Base-by-base conservation (phyloP, 2,329 filamentous ascomycete species). In the Fusarium redolens region DNA sequence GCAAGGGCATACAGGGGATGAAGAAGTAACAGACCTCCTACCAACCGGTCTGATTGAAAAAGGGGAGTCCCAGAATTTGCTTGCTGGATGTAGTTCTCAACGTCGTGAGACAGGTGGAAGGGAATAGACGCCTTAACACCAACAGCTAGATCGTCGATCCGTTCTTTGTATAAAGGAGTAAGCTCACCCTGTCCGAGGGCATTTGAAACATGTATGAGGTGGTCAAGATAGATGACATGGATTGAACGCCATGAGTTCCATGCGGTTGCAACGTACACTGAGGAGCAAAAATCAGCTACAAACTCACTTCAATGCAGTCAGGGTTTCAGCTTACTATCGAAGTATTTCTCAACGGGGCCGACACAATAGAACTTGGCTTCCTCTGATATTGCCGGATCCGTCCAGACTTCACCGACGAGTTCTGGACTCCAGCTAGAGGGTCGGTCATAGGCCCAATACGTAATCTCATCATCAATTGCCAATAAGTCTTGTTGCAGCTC, bases 161-260 rank as follows among this genome's bases (percentile, higher is more conserved):
- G 33, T 4, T 37, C 33, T 28, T 51, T 33, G 22, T 60, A 66
- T 12, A 25, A 41, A 12, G 61, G 37, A 15, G 35, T n/a, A n/a
- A 51, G 31, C 5, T 66, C 44, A 18, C 35, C 10, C 13, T 59
- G 44, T 8, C 51, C 64, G 9, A 67, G 43, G 4, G 38, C 22
- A 9, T 60, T 59, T 3, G 64, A 35, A 31, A 67, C 28, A 18
- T 66, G 61, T 8, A 45, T 41, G 25, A 67, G n/a, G 15, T 59
- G 61, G 14, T 67, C 64, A 15, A 67, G 62, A 33, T 57, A 67
- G 28, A 67, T 28, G 14, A 45, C 38, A 10, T 66, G 30, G 25
- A 50, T 50, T 11, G 64, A 67, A 4, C 64, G 64, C 64, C 64
- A 67, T 2, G 64, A 66, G 6, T 66, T 67, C 64, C 64, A 67